A percentile compares a stretch with the other conserved stretches of the same genome.
These are phyloP conservation scores for Sphenostylis stenocarpa DNA, from an alignment of 306 rosid genomes.

Conservation along the genomic window DNA sequence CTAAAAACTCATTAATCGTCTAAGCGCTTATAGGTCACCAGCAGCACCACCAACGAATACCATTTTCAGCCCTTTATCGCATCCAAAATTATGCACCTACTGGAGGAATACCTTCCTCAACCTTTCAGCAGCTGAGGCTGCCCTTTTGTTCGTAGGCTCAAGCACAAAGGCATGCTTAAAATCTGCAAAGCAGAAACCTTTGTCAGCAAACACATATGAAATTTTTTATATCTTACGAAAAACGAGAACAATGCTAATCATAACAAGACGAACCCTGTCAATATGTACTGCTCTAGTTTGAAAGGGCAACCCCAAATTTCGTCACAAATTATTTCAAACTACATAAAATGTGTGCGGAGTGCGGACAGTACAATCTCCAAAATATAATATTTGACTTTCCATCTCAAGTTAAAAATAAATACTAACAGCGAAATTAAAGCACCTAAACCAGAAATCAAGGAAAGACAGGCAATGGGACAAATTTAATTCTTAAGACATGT, in stretches of 20 bases:
- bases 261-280: neutral
- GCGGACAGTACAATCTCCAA: neutral
- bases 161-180: conserved; percentile 84
- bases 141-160: conserved; percentile 98
- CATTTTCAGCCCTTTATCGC: conserved; percentile 23
- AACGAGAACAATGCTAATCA: neutral
- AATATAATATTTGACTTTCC: neutral
- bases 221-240: neutral
- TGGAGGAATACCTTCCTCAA: conserved; percentile 79
- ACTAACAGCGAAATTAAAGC: neutral
- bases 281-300: conserved; percentile 5
- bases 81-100: conserved; percentile 34
- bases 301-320: neutral
- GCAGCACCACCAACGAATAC: conserved; percentile 15
- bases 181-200: conserved; percentile 53
- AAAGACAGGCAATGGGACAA: neutral
- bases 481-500: neutral
- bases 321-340: neutral
- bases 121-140: conserved; percentile 70
- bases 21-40: conserved; percentile 6
- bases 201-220: conserved; percentile 16
- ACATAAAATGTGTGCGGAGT: neutral
- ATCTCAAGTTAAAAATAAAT: neutral
- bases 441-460: conserved; percentile 14
- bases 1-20: conserved; percentile 27